Conservation (phyloP, 148 eudicot genomes). For the Dysphania ambrosioides region DNA sequence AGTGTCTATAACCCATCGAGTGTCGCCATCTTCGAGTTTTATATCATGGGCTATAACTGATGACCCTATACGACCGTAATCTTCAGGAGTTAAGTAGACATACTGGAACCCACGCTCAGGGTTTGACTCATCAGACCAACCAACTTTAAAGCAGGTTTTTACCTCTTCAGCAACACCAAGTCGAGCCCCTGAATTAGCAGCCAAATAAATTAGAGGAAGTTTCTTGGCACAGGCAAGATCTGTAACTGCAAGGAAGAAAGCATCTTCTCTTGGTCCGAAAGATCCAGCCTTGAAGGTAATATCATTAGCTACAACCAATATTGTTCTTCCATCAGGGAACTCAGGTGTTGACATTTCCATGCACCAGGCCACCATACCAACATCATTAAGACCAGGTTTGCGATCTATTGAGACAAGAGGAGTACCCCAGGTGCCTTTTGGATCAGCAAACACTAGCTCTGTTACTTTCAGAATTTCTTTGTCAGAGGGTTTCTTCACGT, state of each 20-base stretch:
- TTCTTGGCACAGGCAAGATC: conserved; percentile 81
- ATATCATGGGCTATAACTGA: conserved; percentile 88
- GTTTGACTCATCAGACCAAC: conserved; percentile 82
- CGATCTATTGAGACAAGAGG: conserved; percentile 62
- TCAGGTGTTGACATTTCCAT: conserved; percentile 97
- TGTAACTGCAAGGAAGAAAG: conserved; percentile 90
- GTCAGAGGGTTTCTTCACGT: conserved; percentile 39
- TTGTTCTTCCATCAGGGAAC: conserved; percentile 81
- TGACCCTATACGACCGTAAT: conserved; percentile 52
- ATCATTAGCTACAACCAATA: conserved; percentile 79
- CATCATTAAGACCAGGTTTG: conserved; percentile 66
- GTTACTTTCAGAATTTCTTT: conserved; percentile 50
- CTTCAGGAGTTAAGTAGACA: conserved; percentile 82
- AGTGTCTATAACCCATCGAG: conserved; percentile 85
- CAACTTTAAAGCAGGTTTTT: conserved; percentile 89
- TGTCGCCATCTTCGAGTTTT: conserved; percentile 65
- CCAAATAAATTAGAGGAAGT: conserved; percentile 86
- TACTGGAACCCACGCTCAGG: conserved; percentile 92
- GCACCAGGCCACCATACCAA: conserved; percentile 96
- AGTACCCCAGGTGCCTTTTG: conserved; percentile 70
- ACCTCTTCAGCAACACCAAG: conserved; percentile 97
- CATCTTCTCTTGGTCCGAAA: conserved; percentile 92
- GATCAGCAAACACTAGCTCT: conserved; percentile 76
- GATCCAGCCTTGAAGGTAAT: conserved; percentile 94
- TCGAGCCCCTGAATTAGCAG: conserved; percentile 97